These are phyloP conservation scores for Agrostemma githago DNA, from an alignment of 148 eudicot genomes.

Conservation along the genomic window DNA sequence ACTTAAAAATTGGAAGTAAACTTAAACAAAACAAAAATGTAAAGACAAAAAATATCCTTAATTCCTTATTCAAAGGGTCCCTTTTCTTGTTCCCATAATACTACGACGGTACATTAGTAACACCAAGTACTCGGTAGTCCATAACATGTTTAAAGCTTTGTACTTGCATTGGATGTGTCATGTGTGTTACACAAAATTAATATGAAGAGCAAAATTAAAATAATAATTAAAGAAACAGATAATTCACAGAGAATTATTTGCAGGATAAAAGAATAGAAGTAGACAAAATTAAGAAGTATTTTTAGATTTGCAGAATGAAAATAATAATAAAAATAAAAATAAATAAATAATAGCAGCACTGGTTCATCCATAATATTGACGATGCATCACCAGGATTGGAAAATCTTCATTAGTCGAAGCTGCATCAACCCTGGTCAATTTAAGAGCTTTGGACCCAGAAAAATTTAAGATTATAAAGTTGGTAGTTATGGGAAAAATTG, in stretches of 20 bases:
- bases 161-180: conserved; percentile 9
- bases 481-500: conserved; percentile 14
- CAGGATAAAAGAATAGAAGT: conserved; percentile 6
- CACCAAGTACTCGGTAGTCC: neutral
- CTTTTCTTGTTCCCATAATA: conserved; percentile 11
- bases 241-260: conserved; percentile 29
- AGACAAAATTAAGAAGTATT: conserved; percentile 7
- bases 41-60: neutral
- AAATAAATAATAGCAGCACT: neutral
- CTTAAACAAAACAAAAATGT: neutral
- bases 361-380: conserved; percentile 17
- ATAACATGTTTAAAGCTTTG: conserved; percentile 17
- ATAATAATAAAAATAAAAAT: neutral
- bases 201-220: conserved; percentile 1
- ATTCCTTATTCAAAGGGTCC: conserved; percentile 11
- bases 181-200: conserved; percentile 9
- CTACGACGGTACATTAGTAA: conserved; percentile 6
- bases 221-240: conserved; percentile 13
- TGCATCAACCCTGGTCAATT: conserved; percentile 16
- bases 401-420: conserved; percentile 14
- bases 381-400: conserved; percentile 13
- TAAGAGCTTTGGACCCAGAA: conserved; percentile 22
- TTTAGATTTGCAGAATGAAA: conserved; percentile 9
- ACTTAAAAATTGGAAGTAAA: neutral
- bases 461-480: conserved; percentile 13